Evolutionary conservation across 2,329 filamentous ascomycete genomes (phyloP).

Genomic region (Drechslera avenae): DNA sequence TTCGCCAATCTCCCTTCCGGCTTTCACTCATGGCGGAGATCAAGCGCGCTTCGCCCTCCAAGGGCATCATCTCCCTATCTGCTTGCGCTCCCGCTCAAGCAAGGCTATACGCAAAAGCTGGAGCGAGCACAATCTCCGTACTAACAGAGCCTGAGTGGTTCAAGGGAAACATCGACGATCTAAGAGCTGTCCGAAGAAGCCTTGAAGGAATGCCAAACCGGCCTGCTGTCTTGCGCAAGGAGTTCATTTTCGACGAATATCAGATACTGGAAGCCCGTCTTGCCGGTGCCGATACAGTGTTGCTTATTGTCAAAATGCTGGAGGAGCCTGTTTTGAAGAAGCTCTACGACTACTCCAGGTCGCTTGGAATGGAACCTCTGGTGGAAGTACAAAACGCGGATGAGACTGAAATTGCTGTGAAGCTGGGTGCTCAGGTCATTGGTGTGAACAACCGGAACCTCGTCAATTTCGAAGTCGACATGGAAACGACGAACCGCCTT

Average conservation of each 20-base stretch:
- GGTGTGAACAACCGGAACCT: conserved; percentile 98
- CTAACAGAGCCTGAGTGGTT: conserved; percentile 99
- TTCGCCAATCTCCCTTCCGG: conserved; percentile 82
- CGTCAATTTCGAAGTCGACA: conserved; percentile 94
- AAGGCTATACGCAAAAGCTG: conserved; percentile 86
- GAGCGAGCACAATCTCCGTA: conserved; percentile 97
- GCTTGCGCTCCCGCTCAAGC: conserved; percentile 90
- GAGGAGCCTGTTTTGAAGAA: conserved; percentile 72
- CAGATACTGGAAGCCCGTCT: conserved; percentile 94
- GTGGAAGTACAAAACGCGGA: conserved; percentile 95
- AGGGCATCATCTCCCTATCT: conserved; percentile 87
- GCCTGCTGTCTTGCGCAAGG: conserved; percentile 89
- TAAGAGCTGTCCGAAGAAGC: conserved; percentile 83
- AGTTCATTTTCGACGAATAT: conserved; percentile 98
- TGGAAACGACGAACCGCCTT: conserved; percentile 86
- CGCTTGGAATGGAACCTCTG: conserved; percentile 93
- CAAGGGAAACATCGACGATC: conserved; percentile 94
- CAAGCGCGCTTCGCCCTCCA: conserved; percentile 94
- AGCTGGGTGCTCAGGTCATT: conserved; percentile 86
- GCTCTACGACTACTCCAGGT: conserved; percentile 86
- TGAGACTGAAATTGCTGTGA: conserved; percentile 87
- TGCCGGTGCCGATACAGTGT: conserved; percentile 89
- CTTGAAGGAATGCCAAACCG: conserved; percentile 90
- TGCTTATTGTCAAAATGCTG: conserved; percentile 98
- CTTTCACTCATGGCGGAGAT: conserved; percentile 97